Base-by-base conservation (phyloP, 495 filamentous ascomycete genomes). In the Penicillium pulvis region DNA sequence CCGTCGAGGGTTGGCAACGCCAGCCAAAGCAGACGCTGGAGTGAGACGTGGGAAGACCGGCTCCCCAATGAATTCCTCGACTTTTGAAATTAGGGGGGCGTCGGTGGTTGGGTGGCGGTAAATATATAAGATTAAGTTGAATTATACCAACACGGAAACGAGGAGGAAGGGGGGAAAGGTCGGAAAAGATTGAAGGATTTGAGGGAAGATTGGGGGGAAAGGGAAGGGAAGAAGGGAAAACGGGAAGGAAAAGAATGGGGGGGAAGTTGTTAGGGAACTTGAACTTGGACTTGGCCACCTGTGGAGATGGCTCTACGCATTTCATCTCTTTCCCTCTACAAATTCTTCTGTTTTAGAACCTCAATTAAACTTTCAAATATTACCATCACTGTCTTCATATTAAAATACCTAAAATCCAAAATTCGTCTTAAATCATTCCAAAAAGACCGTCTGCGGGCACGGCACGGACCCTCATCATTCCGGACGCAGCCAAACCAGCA, bases 11-110 rank as follows among this genome's bases (percentile, higher is more conserved):
- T 67, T 66, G 58, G 57, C 67, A 67, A 70, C 73, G 74, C 75
- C 75, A 75, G 73, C 73, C 64, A 66, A 60, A 51, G 71, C 66
- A 72, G 69, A 70, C 71, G 72, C 71, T 65, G 56, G 54, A 48
- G 54, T 36, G 57, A 63, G 42, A 62, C 28, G 55, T 56, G 59
- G 56, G 51, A 5, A 65, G 57, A 62, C 56, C 43, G 52, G 36
- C 20, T 36, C 17, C 50, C 33, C 50, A 19, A n/a, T 14, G 31
- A 20, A 16, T 41, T 41, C 36, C 16, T n/a, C 39, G 36, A 57
- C 20, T 30, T 36, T 49, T 7, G 33, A 16, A 53, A 36, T 33
- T 46, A 45, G 31, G 45, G 30, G 33, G 39, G 46, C 4, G 55
- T 50, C 16, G 58, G 24, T n/a, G 46, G 43, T 52, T 41, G 26